These are phyloP conservation scores for Gossypium gossypioides DNA, from an alignment of 441 rosid species.

Conservation along the genomic window DNA sequence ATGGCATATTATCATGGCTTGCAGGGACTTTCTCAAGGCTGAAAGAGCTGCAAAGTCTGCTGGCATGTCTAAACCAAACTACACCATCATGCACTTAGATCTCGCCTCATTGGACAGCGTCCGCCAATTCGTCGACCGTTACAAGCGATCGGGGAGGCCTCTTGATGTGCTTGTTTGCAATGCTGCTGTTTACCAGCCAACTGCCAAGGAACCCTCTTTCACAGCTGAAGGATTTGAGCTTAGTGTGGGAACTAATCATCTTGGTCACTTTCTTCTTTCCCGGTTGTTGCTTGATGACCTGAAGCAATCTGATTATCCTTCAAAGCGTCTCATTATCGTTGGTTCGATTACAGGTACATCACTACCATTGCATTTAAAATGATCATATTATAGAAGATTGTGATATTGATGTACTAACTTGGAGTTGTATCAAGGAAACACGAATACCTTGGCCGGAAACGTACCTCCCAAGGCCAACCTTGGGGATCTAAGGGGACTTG, in stretches of 20 bases:
- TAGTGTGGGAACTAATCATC: constrained; percentile 86
- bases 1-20: constrained; percentile 93
- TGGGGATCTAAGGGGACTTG: constrained; percentile 81
- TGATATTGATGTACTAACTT: constrained; percentile 2
- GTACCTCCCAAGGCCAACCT: constrained; percentile 93
- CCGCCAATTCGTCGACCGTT: constrained; percentile 60
- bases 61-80: constrained; percentile 65
- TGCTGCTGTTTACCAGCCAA: constrained; percentile 80
- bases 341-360: constrained; percentile 80
- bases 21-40: constrained; percentile 70
- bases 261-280: constrained; percentile 74
- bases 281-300: constrained; percentile 69
- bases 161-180: constrained; percentile 81
- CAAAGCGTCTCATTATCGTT: constrained; percentile 78
- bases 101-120: constrained; percentile 82
- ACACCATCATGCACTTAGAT: constrained; percentile 80
- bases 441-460: constrained; percentile 92
- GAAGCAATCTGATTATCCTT: constrained; percentile 62
- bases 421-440: constrained; percentile 51
- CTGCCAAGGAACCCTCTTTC: constrained; percentile 75
- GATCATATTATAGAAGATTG: not conserved
- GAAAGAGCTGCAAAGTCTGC: constrained; percentile 73
- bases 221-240: constrained; percentile 91
- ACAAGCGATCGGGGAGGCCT: constrained; percentile 40
- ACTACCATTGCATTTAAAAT: not conserved